Conservation (phyloP, 1,284 basidiomycete genomes). For the Pterula multifida region DNA sequence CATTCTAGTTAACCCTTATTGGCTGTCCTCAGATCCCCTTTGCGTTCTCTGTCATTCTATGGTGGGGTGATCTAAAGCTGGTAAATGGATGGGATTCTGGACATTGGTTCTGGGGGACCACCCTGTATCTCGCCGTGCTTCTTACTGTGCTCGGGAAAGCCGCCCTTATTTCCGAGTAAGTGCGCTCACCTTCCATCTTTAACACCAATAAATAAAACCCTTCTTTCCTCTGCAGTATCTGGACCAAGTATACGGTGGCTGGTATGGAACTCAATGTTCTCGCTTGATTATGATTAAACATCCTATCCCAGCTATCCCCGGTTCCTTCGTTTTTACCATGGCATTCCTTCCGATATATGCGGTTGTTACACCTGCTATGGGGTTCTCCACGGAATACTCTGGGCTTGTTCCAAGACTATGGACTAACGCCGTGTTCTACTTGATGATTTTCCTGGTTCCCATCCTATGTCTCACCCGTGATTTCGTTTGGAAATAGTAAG, state of each 20-base stretch:
- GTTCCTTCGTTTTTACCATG: conserved; percentile 94
- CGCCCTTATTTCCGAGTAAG: conserved; percentile 92
- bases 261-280: conserved; percentile 30
- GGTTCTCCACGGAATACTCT: conserved; percentile 84
- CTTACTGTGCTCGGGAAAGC: conserved; percentile 96
- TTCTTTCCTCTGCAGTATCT: conserved; percentile 47
- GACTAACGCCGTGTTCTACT: conserved; percentile 82
- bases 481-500: conserved; percentile 91
- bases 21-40: conserved; percentile 59
- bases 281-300: neutral
- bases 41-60: conserved; percentile 81
- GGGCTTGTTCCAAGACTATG: conserved; percentile 85
- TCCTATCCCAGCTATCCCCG: conserved; percentile 70
- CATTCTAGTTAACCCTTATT: conserved; percentile 4
- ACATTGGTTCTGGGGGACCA: conserved; percentile 98
- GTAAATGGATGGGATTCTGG: conserved; percentile 75
- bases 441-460: conserved; percentile 82
- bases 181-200: conserved; percentile 13
- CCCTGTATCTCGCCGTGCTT: conserved; percentile 84
- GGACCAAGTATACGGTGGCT: conserved; percentile 97
- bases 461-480: conserved; percentile 84
- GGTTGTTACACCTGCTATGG: conserved; percentile 74
- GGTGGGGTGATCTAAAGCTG: conserved; percentile 85
- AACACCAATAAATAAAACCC: too few relatives aligned
- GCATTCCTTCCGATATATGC: conserved; percentile 88